phyloP scores from a whole-genome alignment of 2,329 filamentous ascomycete genomes.

The Aspergillaceae sp. region DNA sequence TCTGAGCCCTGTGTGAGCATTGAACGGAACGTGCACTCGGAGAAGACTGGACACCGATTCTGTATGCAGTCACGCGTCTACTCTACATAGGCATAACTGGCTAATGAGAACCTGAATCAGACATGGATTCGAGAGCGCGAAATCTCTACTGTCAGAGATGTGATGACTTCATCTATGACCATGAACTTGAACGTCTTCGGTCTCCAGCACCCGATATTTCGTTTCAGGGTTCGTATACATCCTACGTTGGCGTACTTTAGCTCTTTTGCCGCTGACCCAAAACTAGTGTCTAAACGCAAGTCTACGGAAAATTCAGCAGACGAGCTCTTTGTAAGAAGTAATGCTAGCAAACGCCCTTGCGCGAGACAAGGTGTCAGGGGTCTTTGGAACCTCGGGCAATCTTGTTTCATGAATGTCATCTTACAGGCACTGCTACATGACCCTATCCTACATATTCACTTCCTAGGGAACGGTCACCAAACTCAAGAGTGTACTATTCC shows the following conservation, averaged over 20 bases:
- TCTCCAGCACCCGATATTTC: conserved; percentile 13
- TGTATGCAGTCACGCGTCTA: conserved; percentile 21
- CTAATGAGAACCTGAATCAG: conserved; percentile 14
- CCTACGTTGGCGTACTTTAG: not conserved
- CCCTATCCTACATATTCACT: conserved; percentile 82
- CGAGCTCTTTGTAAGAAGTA: conserved; percentile 64
- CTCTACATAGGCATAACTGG: too few species aligned
- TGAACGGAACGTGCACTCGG: conserved; percentile 27
- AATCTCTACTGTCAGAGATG: conserved; percentile 33
- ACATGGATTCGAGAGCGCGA: conserved; percentile 34
- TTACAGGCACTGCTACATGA: conserved; percentile 91
- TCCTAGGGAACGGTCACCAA: conserved; percentile 82
- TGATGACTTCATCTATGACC: conserved; percentile 35
- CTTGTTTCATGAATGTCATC: conserved; percentile 96
- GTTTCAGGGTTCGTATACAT: conserved; percentile 12
- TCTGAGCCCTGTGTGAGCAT: conserved; percentile 22
- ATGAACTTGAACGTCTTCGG: conserved; percentile 30
- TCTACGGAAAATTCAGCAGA: conserved; percentile 49
- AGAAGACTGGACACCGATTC: conserved; percentile 33
- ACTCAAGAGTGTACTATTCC: conserved; percentile 59
- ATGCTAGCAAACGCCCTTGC: conserved; percentile 73
- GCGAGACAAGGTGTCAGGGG: conserved; percentile 80
- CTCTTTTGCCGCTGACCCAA: conserved; percentile 4
- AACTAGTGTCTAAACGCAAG: conserved; percentile 23
- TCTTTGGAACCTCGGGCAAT: conserved; percentile 96